Percentiles rank a stretch among this genome's conserved stretches.
phyloP scores from a whole-genome alignment of 352 stramenopile genomes.

The Phytophthora lateralis region DNA sequence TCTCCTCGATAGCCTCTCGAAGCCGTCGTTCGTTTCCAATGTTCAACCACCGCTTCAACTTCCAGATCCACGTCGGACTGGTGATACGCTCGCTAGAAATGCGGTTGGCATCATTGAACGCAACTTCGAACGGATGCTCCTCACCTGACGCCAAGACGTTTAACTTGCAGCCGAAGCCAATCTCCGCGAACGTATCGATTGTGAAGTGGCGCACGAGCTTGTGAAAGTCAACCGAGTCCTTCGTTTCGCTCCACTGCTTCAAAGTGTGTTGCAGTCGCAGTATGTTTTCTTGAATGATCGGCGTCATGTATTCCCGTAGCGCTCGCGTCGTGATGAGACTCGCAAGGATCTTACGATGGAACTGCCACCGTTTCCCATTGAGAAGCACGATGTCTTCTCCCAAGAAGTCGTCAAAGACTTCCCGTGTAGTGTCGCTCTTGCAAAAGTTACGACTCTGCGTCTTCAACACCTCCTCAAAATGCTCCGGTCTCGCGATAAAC shows the following conservation, averaged over 20 bases:
- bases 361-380: constrained; percentile 34
- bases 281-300: constrained; percentile 23
- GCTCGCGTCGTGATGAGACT: constrained; percentile 33
- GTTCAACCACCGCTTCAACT: constrained; percentile 32
- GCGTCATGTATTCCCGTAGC: constrained; percentile 29
- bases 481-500: constrained; percentile 32
- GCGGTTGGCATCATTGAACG: constrained; percentile 23
- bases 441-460: constrained; percentile 41
- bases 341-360: constrained; percentile 33
- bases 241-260: neutral
- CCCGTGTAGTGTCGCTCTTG: constrained; percentile 31
- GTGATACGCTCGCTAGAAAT: constrained; percentile 6
- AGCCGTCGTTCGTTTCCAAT: constrained; percentile 27
- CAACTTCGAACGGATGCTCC: constrained; percentile 23
- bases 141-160: neutral
- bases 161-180: constrained; percentile 31
- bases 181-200: constrained; percentile 33
- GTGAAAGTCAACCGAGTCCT: constrained; percentile 16
- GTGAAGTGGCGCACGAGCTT: constrained; percentile 32
- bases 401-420: constrained; percentile 34
- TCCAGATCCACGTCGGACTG: constrained; percentile 27
- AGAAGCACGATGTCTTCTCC: constrained; percentile 35
- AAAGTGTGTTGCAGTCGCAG: constrained; percentile 17
- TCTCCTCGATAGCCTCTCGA: constrained; percentile 13
- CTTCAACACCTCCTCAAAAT: constrained; percentile 44